Evolutionary conservation across 176 grass and related monocot genomes (phyloP), one percentile per base, ranked within the genome.

Genomic region (Eragrostis nindensis): DNA sequence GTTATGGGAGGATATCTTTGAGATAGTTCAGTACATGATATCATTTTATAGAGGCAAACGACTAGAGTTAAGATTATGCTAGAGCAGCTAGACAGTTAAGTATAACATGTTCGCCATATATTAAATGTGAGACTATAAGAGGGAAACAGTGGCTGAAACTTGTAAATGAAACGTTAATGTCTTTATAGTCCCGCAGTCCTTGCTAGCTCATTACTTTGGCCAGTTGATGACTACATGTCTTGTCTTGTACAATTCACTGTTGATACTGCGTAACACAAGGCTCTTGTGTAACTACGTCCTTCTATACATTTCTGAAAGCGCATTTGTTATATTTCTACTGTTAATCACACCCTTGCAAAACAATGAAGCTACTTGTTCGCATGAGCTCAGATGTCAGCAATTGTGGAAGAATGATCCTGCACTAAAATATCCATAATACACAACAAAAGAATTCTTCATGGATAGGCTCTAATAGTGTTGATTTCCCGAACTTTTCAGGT

Each of bases 401-500:
- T n/a, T 32, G 19, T 60, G 42, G 43, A 26, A 41, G 17, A 67
- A 22, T 83, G 46, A 21, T 29, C 40, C 39, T 49, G 11, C 46
- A 66, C 46, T 6, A 4, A 54, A 78, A 78, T 70, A 48, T 76
- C 50, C 3, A 62, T 67, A 40, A 62, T 59, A 25, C 66, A 24
- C 6, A 22, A 53, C 47, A 79, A 38, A 19, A 5, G 19, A 39
- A 11, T 68, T 55, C 7, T 55, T 9, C 16, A 68, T 74, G 18
- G 8, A 38, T 18, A 66, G 27, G 16, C 26, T 24, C 11, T 89
- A 61, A 78, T 53, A 11, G 16, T 32, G 8, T 21, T 0, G 19
- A 47, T 63, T 78, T 80, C 41, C 12, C 80, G 41, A 80, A 90
- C 65, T 17, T 55, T 87, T 66, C 83, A 98, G 95, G 90, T 98